Base-by-base conservation (phyloP, 108 stramenopile species). In the Aureococcus anophagefferens region DNA sequence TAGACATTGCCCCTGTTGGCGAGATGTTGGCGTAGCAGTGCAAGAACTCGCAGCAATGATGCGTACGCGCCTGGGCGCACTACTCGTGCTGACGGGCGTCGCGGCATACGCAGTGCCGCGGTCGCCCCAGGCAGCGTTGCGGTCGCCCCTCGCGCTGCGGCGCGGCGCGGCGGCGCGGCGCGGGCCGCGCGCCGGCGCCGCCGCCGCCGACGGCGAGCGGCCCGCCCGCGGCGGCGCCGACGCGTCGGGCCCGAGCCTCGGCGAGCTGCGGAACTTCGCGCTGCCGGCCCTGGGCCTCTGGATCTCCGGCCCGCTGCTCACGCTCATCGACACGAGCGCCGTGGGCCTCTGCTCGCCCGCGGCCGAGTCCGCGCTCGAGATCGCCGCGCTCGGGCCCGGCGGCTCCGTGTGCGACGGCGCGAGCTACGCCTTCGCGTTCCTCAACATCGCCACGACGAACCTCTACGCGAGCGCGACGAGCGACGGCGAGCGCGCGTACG, bases 391-490 rank as follows among this genome's bases (percentile, higher is more conserved):
- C 11, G 86, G 86, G 0, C 91, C 91, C 5, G 90, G 89, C 69
- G 90, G 89, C 25, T 90, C 91, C 15, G 89, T 93, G 68, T 86
- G 90, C 62, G 91, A 93, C 67, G 91, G 91, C 29, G 86, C 89
- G 17, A 86, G 86, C 68, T 93, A 89, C 69, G 71, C 90, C 29
- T 93, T 90, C 78, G 88, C 89, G 0, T 93, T 93, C 75, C 65
- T 93, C 64, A 93, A 93, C 76, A 89, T 93, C 40, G 91, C 91
- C 0, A 89, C 91, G 15, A 93, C 91, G 40, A 93, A 93, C 75
- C 67, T 93, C 45, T 93, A 88, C 72, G 87, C 91, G 5, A 79
- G 82, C 67, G 89, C 89, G 25, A 67, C 85, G 65, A 33, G 4
- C 11, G 17, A 15, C 72, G 69, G 51, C 17, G 18, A 78, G 5